phyloP scores from a whole-genome alignment of 1,139 yeast genomes.

The Magnusiomyces sp. region DNA sequence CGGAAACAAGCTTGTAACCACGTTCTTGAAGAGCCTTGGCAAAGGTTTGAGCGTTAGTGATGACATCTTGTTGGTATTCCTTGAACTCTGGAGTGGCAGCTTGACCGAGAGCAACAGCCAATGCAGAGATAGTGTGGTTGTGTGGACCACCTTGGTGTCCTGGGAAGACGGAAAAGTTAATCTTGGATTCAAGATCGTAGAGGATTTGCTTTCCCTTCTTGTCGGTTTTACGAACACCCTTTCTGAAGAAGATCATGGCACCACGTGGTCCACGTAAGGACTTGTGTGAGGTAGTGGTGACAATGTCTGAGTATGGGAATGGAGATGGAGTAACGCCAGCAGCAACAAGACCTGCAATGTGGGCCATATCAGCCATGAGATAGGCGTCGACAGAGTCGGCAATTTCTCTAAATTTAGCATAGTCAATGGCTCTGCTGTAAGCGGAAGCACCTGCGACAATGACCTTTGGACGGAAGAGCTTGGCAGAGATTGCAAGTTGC shows the following conservation, averaged over 20 bases:
- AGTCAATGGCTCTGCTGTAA: conserved; percentile 89
- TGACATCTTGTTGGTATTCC: conserved; percentile 80
- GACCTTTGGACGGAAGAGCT: conserved; percentile 88
- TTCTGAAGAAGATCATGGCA: conserved; percentile 96
- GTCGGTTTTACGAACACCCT: conserved; percentile 84
- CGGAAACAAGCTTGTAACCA: conserved; percentile 79
- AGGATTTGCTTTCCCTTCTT: conserved; percentile 86
- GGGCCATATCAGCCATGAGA: conserved; percentile 96
- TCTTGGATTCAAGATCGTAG: conserved; percentile 89
- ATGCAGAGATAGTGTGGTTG: conserved; percentile 95
- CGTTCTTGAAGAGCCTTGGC: conserved; percentile 61
- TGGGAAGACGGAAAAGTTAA: conserved; percentile 98
- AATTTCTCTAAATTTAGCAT: conserved; percentile 90
- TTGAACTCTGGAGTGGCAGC: conserved; percentile 87
- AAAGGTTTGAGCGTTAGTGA: conserved; percentile 80
- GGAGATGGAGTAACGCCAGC: conserved; percentile 97
- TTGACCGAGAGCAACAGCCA: conserved; percentile 94
- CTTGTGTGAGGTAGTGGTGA: conserved; percentile 97
- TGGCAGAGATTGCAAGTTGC: conserved; percentile 81
- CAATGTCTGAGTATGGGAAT: conserved; percentile 92
- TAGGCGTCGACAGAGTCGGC: conserved; percentile 97
- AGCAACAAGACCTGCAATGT: conserved; percentile 90
- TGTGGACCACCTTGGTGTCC: conserved; percentile 99
- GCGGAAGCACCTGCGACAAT: conserved; percentile 98
- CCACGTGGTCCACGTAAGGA: conserved; percentile 99